A percentile compares a stretch with the other conserved stretches of the same genome.
Evolutionary conservation across 1,284 basidiomycete genomes (phyloP).

Genomic region (Trichosporon ovoides): DNA sequence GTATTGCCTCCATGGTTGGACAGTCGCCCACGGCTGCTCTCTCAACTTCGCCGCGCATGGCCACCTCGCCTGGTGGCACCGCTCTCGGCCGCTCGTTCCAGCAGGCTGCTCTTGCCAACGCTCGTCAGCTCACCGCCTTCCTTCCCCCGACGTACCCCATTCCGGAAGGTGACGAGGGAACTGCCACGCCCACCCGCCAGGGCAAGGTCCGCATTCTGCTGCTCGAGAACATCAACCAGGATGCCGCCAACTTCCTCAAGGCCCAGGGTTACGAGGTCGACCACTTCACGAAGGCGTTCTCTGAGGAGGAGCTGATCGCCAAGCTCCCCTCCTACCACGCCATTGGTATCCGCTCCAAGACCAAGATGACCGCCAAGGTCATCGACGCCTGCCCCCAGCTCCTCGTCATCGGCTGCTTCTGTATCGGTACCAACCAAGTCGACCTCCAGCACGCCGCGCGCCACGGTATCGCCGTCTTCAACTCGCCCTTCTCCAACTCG

Average conservation of each 20-base stretch:
- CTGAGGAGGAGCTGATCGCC: constrained; percentile 84
- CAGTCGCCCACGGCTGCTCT: constrained; percentile 28
- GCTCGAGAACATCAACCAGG: constrained; percentile 91
- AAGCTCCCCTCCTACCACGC: constrained; percentile 87
- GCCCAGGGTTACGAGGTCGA: constrained; percentile 85
- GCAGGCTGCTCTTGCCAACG: constrained; percentile 18
- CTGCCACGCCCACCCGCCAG: constrained; percentile 26
- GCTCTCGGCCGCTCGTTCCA: constrained; percentile 7
- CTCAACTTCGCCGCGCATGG: constrained; percentile 19
- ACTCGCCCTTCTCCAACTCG: constrained; percentile 99
- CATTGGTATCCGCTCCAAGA: constrained; percentile 95
- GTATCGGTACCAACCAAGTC: constrained; percentile 99
- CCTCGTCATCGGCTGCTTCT: constrained; percentile 96
- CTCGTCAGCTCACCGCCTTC: constrained; percentile 45
- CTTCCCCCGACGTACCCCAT: constrained; percentile 42
- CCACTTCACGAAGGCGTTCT: constrained; percentile 78
- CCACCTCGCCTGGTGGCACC: constrained; percentile 27
- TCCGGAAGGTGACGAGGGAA: constrained; percentile 27
- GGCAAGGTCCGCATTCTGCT: constrained; percentile 58
- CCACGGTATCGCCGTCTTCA: constrained; percentile 96
- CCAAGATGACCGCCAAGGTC: constrained; percentile 86
- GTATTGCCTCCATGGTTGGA: constrained; percentile 30
- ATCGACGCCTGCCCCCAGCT: constrained; percentile 85
- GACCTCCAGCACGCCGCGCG: constrained; percentile 78
- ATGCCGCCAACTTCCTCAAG: constrained; percentile 76